Evolutionary conservation across 208 protist genomes (phyloP).

Genomic region (Wallacemonas sp.): DNA sequence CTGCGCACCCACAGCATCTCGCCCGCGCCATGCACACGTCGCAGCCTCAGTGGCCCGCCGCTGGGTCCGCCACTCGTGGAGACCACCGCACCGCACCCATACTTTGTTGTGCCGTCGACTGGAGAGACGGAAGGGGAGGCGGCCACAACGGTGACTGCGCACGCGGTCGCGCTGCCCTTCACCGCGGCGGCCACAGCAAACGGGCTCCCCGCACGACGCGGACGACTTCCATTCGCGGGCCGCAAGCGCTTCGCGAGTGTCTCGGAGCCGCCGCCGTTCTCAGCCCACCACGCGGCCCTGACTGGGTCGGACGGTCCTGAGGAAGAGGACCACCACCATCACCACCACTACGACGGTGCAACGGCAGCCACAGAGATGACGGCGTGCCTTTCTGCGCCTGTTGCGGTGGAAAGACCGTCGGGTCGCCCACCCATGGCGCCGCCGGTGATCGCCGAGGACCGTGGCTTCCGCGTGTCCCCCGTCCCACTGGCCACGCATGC

Average conservation of each 20-base stretch:
- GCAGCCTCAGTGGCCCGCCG: slow-evolving; percentile 8
- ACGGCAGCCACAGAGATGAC: too few species aligned
- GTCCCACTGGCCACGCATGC: neutral
- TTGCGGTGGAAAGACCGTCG: too few species aligned
- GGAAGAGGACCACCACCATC: too few species aligned
- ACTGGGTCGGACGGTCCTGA: too few species aligned
- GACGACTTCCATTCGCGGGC: neutral
- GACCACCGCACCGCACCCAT: slow-evolving; percentile 2
- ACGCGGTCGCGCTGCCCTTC: too few species aligned
- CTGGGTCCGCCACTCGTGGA: neutral
- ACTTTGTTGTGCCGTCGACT: too few species aligned
- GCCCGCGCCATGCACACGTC: neutral
- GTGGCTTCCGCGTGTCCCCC: neutral
- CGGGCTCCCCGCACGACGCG: neutral
- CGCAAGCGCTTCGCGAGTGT: slow-evolving; percentile 13
- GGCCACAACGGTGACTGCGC: too few species aligned
- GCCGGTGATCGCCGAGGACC: slow-evolving; percentile 3
- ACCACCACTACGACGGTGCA: too few species aligned
- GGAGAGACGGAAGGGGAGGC: too few species aligned
- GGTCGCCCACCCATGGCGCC: slow-evolving; percentile 26
- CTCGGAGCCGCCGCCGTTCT: slow-evolving; percentile 6
- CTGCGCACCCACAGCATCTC: neutral
- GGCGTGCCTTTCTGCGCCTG: too few species aligned
- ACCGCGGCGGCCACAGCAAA: neutral
- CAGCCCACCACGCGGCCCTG: too few species aligned